Base-by-base conservation (phyloP, 176 grass and related monocot species). In the Bothriochloa decipiens region DNA sequence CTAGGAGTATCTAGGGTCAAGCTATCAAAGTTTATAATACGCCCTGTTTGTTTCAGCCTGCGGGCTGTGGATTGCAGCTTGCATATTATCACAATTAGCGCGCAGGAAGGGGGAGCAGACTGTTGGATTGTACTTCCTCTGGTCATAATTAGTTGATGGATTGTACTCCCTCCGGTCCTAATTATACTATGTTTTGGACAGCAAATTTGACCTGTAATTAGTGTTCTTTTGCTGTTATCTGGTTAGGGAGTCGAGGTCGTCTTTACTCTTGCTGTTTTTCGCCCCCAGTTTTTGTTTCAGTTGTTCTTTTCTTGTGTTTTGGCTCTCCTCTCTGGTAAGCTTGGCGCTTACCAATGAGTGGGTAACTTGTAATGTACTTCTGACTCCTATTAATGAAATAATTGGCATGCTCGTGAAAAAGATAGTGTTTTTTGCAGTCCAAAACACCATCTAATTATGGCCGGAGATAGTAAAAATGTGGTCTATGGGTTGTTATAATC, bases 1-100 rank as follows among this genome's bases (percentile, higher is more conserved):
- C n/a, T n/a, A n/a, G n/a, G n/a, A n/a, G n/a, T 66, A 75, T 74
- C 60, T 50, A 55, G 18, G 63, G 47, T 41, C 68, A 73, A 86
- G 46, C 23, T 58, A 83, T 39, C 20, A 68, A 72, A 78, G 58
- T 37, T 46, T 35, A 26, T 83, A 37, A n/a, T n/a, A 11, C n/a
- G n/a, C 57, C n/a, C 57, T 61, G 55, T 58, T 58, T 58, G 55
- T 58, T 55, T 55, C 20, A 58, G 55, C 55, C 17, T 9, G 55
- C 1, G 22, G 55, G 8, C 55, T 23, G 55, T 60, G 8, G 55
- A 60, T 60, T 23, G 55, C 55, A 60, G 55, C 55, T 60, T 60
- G 22, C 55, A 11, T 10, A 60, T 23, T 60, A 23, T 60, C 57
- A 61, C 57, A 61, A 23, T 61, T 25, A 25, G 57, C 57, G 1